Percentiles rank a stretch among this genome's conserved stretches.
These are phyloP conservation scores for Echeveria elegans DNA, from an alignment of 164 flowering plant species.

Conservation along the genomic window DNA sequence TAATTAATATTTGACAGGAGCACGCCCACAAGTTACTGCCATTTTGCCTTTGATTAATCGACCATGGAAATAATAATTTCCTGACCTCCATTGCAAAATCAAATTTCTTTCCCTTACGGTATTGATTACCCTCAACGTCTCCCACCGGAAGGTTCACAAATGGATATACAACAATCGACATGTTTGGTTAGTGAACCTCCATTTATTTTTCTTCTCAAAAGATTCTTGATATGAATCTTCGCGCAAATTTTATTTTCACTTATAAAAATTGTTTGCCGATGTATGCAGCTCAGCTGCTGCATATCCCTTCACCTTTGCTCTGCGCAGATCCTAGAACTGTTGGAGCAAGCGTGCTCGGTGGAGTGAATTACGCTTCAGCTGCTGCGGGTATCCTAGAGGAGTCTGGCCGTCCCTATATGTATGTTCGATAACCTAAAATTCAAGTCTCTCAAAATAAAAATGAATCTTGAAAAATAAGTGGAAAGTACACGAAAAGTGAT, in stretches of 20 bases:
- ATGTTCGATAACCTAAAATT: not conserved
- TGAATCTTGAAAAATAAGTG: too few species aligned
- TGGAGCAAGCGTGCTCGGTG: not conserved
- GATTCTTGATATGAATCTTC: too few species aligned
- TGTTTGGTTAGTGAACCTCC: not conserved
- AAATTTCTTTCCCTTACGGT: constrained; percentile 82
- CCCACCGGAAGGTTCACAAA: not conserved
- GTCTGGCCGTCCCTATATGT: constrained; percentile 2
- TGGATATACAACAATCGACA: not conserved
- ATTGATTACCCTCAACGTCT: constrained; percentile 44
- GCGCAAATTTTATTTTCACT: too few species aligned
- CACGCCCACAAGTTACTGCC: constrained; percentile 26
- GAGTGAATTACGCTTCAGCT: not conserved
- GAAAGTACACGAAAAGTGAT: too few species aligned
- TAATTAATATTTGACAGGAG: too few species aligned
- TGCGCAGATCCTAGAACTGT: not conserved
- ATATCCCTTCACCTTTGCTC: not conserved
- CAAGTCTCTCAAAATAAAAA: too few species aligned
- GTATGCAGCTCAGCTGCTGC: not conserved
- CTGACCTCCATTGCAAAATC: constrained; percentile 85
- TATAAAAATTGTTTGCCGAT: not conserved
- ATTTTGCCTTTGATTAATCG: constrained; percentile 76
- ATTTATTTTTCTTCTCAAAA: not conserved
- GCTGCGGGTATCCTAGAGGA: not conserved
- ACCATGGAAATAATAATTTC: constrained; percentile 71